phyloP scores from a whole-genome alignment of 768 basidiomycete species.

The Tricholoma sp. region DNA sequence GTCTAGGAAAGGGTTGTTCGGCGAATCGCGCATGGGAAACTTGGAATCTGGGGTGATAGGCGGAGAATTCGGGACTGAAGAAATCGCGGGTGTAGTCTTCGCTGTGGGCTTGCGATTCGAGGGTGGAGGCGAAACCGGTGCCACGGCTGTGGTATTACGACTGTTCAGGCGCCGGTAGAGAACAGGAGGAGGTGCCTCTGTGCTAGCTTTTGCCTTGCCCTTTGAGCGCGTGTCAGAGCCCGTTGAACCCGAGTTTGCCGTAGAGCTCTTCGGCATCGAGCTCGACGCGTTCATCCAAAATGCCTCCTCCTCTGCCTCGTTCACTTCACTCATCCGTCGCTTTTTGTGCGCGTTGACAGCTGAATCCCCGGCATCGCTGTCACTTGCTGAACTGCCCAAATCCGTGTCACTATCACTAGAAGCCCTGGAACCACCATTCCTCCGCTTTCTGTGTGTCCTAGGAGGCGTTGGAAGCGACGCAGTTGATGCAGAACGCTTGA shows the following conservation, averaged over 20 bases:
- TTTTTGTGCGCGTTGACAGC: slow-evolving; percentile 28
- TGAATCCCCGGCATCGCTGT: slow-evolving; percentile 26
- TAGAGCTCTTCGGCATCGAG: slow-evolving; percentile 14
- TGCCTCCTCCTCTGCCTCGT: slow-evolving; percentile 43
- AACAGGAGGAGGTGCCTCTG: slow-evolving; percentile 19
- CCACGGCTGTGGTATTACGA: slow-evolving; percentile 19
- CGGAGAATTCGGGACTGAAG: slow-evolving; percentile 23
- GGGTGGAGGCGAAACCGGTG: slow-evolving; percentile 63
- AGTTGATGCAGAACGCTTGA: slow-evolving; percentile 62
- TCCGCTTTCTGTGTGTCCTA: slow-evolving; percentile 47
- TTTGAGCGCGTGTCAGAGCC: slow-evolving; percentile 11
- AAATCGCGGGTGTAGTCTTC: slow-evolving; percentile 10
- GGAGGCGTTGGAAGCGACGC: slow-evolving; percentile 67
- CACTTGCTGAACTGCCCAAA: slow-evolving; percentile 29
- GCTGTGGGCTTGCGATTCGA: slow-evolving; percentile 43
- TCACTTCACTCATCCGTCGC: slow-evolving; percentile 27
- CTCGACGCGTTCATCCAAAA: slow-evolving; percentile 34
- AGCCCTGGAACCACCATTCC: slow-evolving; percentile 34
- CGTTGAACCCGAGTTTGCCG: slow-evolving; percentile 12
- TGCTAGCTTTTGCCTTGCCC: slow-evolving; percentile 7
- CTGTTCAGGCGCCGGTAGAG: slow-evolving; percentile 32
- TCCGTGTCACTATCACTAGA: slow-evolving; percentile 45
- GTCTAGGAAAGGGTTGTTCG: slow-evolving; percentile 66
- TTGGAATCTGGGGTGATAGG: slow-evolving; percentile 35
- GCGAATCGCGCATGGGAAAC: slow-evolving; percentile 51